phyloP scores from a whole-genome alignment of 1,139 yeast species.

The Candida dubliniensis region DNA sequence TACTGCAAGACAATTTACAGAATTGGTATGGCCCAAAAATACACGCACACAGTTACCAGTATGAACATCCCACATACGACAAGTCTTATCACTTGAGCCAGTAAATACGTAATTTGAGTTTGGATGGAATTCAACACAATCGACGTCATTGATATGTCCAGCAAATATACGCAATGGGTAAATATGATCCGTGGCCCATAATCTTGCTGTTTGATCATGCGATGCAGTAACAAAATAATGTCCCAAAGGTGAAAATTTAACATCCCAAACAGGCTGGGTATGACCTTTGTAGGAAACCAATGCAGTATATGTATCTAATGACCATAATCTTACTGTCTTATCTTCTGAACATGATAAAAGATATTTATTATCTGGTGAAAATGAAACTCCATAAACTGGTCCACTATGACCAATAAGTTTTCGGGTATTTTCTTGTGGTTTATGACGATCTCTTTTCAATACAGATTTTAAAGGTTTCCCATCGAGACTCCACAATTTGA shows the following conservation, averaged over 20 bases:
- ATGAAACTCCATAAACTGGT: constrained; percentile 85
- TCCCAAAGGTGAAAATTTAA: constrained; percentile 89
- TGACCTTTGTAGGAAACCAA: constrained; percentile 96
- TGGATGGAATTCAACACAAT: constrained; percentile 93
- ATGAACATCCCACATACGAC: constrained; percentile 97
- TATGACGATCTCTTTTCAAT: constrained; percentile 58
- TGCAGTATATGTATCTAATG: constrained; percentile 85
- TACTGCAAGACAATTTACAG: constrained; percentile 81
- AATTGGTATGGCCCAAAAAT: constrained; percentile 92
- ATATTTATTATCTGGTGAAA: constrained; percentile 86
- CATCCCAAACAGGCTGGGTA: constrained; percentile 97
- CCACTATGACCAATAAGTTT: constrained; percentile 92
- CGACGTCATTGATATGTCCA: constrained; percentile 96
- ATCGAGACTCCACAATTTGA: constrained; percentile 89
- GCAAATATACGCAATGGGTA: constrained; percentile 95
- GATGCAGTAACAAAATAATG: constrained; percentile 98
- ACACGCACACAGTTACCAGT: constrained; percentile 88
- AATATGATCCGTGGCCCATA: constrained; percentile 98
- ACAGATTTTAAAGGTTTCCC: constrained; percentile 78
- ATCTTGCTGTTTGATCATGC: constrained; percentile 94
- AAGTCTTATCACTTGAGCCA: constrained; percentile 92
- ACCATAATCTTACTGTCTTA: constrained; percentile 90
- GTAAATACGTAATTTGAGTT: constrained; percentile 92
- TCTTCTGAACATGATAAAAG: constrained; percentile 87
- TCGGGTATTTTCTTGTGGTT: constrained; percentile 47